A percentile compares a stretch with the other conserved stretches of the same genome.
Evolutionary conservation across 2,329 filamentous ascomycete species (phyloP).

Genomic region (Diaporthe sp.): DNA sequence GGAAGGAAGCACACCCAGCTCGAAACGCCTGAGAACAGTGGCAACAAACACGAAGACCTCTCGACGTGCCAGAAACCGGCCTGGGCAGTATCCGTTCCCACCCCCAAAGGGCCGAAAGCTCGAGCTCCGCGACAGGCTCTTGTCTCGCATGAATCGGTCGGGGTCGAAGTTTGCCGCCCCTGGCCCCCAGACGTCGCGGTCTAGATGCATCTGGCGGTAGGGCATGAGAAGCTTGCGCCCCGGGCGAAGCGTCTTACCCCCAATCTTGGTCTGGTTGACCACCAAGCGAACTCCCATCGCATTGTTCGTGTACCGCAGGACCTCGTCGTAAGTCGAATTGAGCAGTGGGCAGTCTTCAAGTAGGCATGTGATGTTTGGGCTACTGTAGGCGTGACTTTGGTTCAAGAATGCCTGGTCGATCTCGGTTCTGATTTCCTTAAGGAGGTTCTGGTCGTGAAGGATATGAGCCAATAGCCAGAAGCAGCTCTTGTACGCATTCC

Average conservation of each 20-base stretch:
- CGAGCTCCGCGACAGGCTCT: not conserved
- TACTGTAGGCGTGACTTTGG: not conserved
- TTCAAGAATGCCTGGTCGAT: not conserved
- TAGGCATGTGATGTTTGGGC: not conserved
- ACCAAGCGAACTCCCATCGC: not conserved
- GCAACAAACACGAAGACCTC: constrained; percentile 7
- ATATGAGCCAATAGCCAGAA: not conserved
- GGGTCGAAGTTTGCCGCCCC: not conserved
- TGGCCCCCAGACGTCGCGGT: not conserved
- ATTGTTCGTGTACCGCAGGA: not conserved
- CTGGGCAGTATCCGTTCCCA: not conserved
- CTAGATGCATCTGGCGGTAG: constrained; percentile 15
- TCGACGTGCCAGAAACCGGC: constrained; percentile 1
- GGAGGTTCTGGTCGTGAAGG: not conserved
- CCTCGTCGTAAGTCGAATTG: not conserved
- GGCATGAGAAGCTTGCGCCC: constrained; percentile 2
- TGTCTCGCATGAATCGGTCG: not conserved
- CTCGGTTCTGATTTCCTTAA: not conserved
- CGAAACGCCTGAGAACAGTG: not conserved
- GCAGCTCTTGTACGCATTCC: not conserved
- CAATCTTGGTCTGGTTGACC: not conserved
- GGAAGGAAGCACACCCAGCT: not conserved
- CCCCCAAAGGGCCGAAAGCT: not conserved
- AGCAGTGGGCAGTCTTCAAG: not conserved
- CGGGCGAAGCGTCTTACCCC: not conserved